Evolutionary conservation across 2,329 filamentous ascomycete genomes (phyloP).

Genomic region (Venturia effusa): DNA sequence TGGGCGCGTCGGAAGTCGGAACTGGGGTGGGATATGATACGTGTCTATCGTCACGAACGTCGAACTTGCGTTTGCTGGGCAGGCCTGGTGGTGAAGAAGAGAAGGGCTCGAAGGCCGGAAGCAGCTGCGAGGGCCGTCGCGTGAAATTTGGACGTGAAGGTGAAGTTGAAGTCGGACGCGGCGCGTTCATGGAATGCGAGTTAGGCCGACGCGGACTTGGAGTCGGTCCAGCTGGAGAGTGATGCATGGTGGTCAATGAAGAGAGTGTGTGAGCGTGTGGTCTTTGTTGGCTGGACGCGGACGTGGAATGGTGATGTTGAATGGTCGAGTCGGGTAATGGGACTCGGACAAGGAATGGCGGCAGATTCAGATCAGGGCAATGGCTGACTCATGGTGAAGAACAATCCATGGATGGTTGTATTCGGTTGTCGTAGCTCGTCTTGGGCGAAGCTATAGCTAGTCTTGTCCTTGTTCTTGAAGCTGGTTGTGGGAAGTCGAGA

Average conservation of each 20-base stretch:
- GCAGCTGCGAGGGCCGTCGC: conserved; percentile 43
- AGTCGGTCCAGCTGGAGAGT: background rate
- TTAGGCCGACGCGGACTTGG: background rate
- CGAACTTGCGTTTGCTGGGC: conserved; percentile 54
- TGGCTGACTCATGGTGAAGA: no score
- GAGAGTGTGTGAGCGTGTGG: background rate
- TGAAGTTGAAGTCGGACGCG: background rate
- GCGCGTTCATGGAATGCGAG: conserved; percentile 5
- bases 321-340: no score
- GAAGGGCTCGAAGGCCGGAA: conserved; percentile 69
- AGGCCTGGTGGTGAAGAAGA: conserved; percentile 70
- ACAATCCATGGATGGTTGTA: no score
- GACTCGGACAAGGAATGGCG: no score
- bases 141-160: conserved; percentile 5
- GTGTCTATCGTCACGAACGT: conserved; percentile 36
- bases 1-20: conserved; percentile 86
- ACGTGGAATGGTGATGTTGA: background rate
- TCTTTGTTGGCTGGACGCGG: background rate
- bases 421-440: no score
- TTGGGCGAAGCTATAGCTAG: no score
- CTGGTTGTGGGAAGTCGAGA: no score
- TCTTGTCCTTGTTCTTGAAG: no score
- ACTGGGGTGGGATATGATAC: conserved; percentile 84
- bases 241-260: conserved; percentile 1
- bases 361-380: no score